phyloP scores from a whole-genome alignment of 768 basidiomycete genomes.

The Suillus fuscotomentosus region DNA sequence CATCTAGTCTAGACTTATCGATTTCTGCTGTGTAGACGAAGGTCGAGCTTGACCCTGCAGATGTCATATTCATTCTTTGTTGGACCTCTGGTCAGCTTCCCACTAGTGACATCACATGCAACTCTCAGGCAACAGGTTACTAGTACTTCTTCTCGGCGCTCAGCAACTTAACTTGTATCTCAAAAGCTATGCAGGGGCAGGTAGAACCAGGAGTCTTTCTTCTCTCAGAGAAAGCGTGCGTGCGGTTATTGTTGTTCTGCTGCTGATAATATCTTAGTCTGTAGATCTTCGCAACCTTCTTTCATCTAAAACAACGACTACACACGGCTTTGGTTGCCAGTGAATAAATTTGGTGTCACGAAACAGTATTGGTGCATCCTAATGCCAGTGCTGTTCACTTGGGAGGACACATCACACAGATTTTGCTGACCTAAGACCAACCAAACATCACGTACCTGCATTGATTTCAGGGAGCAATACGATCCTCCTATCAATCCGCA shows the following conservation, averaged over 20 bases:
- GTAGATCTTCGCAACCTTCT: conserved; percentile 67
- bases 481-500: conserved; percentile 9
- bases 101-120: conserved; percentile 27
- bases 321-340: conserved; percentile 74
- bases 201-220: conserved; percentile 74
- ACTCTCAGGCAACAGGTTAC: conserved; percentile 9
- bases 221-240: conserved; percentile 58
- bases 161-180: conserved; percentile 9
- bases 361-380: neutral
- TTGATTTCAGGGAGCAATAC: conserved; percentile 70
- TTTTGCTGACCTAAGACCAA: conserved; percentile 67
- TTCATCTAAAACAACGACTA: conserved; percentile 73
- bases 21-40: conserved; percentile 58
- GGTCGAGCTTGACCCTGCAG: conserved; percentile 71
- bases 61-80: conserved; percentile 54
- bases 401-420: conserved; percentile 42
- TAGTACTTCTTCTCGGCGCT: neutral
- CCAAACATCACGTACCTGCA: conserved; percentile 73
- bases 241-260: neutral
- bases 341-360: neutral
- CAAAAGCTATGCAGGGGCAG: conserved; percentile 28
- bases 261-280: conserved; percentile 44
- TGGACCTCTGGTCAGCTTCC: conserved; percentile 70
- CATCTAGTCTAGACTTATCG: neutral
- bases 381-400: neutral